A percentile compares a stretch with the other conserved stretches of the same genome.
Evolutionary conservation across 148 eudicot genomes (phyloP).

Genomic region (Silene latifolia): DNA sequence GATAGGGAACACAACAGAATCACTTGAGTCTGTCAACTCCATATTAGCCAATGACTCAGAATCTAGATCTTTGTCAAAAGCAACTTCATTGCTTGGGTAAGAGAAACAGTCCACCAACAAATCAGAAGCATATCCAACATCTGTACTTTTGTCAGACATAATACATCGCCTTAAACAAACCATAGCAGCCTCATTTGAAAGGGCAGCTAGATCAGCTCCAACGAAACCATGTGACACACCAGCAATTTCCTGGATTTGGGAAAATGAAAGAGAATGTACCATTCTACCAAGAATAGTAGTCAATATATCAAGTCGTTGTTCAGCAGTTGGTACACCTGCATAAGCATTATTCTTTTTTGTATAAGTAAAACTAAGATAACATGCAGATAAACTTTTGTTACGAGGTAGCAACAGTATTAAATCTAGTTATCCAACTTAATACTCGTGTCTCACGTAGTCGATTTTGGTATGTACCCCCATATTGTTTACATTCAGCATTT

Average conservation of each 20-base stretch:
- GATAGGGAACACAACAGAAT: constrained; percentile 5
- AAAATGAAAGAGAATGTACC: constrained; percentile 53
- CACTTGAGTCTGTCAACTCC: constrained; percentile 24
- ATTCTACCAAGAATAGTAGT: constrained; percentile 56
- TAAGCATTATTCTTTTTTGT: not conserved
- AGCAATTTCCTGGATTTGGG: constrained; percentile 63
- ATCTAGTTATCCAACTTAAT: not conserved
- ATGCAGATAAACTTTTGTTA: not conserved
- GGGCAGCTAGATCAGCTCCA: constrained; percentile 89
- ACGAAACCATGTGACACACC: constrained; percentile 83
- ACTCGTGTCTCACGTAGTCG: not conserved
- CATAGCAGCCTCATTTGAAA: constrained; percentile 81
- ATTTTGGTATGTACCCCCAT: not conserved
- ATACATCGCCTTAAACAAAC: constrained; percentile 58
- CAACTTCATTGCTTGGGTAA: constrained; percentile 16
- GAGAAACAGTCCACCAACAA: constrained; percentile 20
- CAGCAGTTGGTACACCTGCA: constrained; percentile 90
- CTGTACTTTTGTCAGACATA: constrained; percentile 21
- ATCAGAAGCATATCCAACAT: constrained; percentile 25
- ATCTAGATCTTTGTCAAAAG: constrained; percentile 26
- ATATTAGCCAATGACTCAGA: constrained; percentile 34
- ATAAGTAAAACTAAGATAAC: not conserved
- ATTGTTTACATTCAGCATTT: not conserved
- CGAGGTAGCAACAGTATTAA: not conserved
- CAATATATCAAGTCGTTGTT: constrained; percentile 74